Evolutionary conservation across 345 rosid species (phyloP).

Genomic region (Eucalyptus polyanthemos): DNA sequence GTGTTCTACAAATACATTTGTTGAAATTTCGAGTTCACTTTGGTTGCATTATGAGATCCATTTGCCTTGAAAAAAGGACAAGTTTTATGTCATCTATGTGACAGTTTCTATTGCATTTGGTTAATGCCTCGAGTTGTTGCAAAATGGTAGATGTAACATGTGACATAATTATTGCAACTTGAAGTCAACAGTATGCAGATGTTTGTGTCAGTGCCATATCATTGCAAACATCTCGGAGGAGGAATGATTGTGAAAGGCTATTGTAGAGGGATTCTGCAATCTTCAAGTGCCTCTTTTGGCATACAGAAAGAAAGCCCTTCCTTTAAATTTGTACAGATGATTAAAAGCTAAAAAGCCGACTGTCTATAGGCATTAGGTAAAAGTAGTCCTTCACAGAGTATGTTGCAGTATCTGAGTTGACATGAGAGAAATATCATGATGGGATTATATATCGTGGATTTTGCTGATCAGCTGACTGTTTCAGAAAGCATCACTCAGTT

Average conservation of each 20-base stretch:
- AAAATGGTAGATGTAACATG: neutral
- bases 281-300: neutral
- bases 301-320: neutral
- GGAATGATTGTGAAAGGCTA: neutral
- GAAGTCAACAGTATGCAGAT: neutral
- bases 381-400: neutral
- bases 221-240: neutral
- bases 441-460: neutral
- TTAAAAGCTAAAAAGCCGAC: neutral
- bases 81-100: neutral
- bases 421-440: neutral
- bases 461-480: neutral
- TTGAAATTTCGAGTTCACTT: neutral
- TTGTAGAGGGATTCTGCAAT: neutral
- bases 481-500: neutral
- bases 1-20: neutral
- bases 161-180: neutral
- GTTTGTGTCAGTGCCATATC: neutral
- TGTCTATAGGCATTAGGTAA: neutral
- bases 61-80: neutral
- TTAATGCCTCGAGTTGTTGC: neutral
- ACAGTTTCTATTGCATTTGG: neutral
- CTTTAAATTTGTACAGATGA: neutral
- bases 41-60: neutral
- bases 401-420: neutral